Conservation (phyloP, 1,284 basidiomycete species). For the Malassezia brasiliensis region DNA sequence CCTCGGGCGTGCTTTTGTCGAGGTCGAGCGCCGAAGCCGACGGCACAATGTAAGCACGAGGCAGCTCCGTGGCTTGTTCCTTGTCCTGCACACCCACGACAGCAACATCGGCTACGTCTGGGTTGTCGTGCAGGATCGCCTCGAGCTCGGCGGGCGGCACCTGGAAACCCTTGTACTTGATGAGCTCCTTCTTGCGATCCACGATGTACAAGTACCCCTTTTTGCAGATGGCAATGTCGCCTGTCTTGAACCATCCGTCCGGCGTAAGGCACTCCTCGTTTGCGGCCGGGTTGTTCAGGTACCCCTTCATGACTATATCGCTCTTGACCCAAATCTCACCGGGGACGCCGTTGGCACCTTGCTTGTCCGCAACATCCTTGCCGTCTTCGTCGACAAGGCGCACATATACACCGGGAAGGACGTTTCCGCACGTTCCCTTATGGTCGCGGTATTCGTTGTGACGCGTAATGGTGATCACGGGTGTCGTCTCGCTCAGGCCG, state of each 20-base stretch:
- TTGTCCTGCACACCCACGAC: conserved; percentile 32
- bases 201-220: conserved; percentile 31
- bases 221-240: conserved; percentile 30
- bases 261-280: conserved; percentile 60
- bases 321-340: conserved; percentile 76
- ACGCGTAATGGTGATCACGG: conserved; percentile 50
- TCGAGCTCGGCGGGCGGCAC: conserved; percentile 42
- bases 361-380: conserved; percentile 44
- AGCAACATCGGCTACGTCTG: conserved; percentile 29
- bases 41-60: conserved; percentile 45
- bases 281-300: conserved; percentile 54
- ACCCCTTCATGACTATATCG: conserved; percentile 59
- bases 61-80: conserved; percentile 49
- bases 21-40: conserved; percentile 20
- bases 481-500: conserved; percentile 69
- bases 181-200: conserved; percentile 40
- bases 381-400: conserved; percentile 58
- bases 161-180: conserved; percentile 44
- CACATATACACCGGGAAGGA: conserved; percentile 69
- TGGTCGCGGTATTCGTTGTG: conserved; percentile 22
- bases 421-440: conserved; percentile 53
- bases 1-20: conserved; percentile 20
- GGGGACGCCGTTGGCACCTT: conserved; percentile 55
- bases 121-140: conserved; percentile 22
- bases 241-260: conserved; percentile 40